phyloP scores from a whole-genome alignment of 129 eudicot genomes.

The Pseudognaphalium luteoalbum region DNA sequence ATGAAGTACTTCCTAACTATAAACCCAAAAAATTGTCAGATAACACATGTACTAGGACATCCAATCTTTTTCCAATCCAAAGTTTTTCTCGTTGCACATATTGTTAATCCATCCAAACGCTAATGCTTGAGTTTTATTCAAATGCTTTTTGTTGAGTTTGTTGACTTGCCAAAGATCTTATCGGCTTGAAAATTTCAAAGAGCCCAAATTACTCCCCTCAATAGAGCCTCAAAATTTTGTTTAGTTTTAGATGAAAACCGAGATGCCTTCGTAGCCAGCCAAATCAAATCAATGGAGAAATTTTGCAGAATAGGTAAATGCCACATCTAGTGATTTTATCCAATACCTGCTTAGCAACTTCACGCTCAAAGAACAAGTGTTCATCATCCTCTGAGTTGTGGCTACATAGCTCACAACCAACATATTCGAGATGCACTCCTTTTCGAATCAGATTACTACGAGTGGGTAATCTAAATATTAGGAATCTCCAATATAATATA shows the following conservation, averaged over 20 bases:
- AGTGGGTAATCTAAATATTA: neutral
- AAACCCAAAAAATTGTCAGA: too few species aligned
- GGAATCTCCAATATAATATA: neutral
- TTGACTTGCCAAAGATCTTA: neutral
- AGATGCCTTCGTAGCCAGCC: neutral
- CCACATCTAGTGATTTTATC: neutral
- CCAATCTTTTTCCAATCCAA: too few species aligned
- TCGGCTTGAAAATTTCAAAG: neutral
- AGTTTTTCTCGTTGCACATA: too few species aligned
- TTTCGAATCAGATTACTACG: neutral
- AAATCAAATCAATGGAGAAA: neutral
- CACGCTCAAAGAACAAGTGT: neutral
- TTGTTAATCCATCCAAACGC: neutral
- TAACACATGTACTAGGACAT: too few species aligned
- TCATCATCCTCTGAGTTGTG: neutral
- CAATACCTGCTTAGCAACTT: neutral
- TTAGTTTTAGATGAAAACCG: neutral
- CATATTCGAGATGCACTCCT: neutral
- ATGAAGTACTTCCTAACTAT: too few species aligned
- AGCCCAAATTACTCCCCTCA: neutral
- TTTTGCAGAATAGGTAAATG: neutral
- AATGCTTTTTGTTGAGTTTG: neutral
- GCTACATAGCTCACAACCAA: neutral
- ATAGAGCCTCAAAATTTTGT: neutral
- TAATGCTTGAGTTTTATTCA: neutral